Percentiles rank a stretch among this genome's conserved stretches.
Evolutionary conservation across 345 rosid species (phyloP).

Genomic region (Toxicodendron radicans): DNA sequence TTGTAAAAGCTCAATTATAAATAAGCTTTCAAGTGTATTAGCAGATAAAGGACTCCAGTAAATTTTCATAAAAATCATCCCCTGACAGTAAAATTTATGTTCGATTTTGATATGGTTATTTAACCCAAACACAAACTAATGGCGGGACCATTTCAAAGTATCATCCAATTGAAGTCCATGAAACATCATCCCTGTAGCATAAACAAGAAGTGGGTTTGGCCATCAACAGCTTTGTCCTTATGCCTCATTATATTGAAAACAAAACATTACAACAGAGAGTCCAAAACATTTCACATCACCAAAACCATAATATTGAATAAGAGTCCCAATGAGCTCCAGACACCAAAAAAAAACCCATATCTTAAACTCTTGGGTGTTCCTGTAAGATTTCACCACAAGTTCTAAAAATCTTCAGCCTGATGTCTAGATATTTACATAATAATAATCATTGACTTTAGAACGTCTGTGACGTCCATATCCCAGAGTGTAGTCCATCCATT

Average conservation of each 20-base stretch:
- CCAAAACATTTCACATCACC: neutral
- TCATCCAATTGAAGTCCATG: neutral
- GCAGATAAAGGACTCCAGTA: neutral
- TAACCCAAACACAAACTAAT: neutral
- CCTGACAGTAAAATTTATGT: neutral
- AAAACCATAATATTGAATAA: neutral
- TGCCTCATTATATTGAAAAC: no score
- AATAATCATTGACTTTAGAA: neutral
- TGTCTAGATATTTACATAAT: slow-evolving; percentile 1
- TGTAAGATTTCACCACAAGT: neutral
- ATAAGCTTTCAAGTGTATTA: neutral
- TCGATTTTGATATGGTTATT: neutral
- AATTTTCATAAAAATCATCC: neutral
- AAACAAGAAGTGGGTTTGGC: neutral
- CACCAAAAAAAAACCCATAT: slow-evolving; percentile 5
- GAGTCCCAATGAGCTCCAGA: neutral
- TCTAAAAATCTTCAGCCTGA: slow-evolving; percentile 3
- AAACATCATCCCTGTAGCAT: neutral
- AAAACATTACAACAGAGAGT: no score
- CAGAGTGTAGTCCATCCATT: slow-evolving; percentile 25
- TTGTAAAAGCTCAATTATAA: neutral
- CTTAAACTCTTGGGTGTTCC: slow-evolving; percentile 7
- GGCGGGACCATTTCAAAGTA: neutral
- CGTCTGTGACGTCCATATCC: neutral
- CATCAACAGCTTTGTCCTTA: neutral